A percentile compares a stretch with the other conserved stretches of the same genome.
These are phyloP conservation scores for Globisporangium yorkense DNA, from an alignment of 352 stramenopile genomes.

Conservation along the genomic window DNA sequence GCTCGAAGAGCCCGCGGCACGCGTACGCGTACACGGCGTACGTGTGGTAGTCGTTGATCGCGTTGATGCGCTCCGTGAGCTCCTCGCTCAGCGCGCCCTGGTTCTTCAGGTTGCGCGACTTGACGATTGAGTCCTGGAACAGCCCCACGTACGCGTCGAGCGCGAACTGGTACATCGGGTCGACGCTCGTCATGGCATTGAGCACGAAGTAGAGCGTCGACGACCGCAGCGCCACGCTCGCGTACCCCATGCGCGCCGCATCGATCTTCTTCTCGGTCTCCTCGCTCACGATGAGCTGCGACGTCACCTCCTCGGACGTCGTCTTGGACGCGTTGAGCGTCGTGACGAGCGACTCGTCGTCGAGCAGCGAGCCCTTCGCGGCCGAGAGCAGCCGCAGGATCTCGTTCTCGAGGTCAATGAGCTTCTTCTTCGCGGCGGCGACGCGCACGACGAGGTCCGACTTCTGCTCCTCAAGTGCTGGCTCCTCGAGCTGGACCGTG, in stretches of 20 bases:
- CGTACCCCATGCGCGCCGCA: conserved; percentile 90
- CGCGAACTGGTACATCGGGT: conserved; percentile 98
- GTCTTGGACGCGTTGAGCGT: conserved; percentile 94
- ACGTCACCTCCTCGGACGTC: conserved; percentile 91
- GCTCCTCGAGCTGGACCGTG: conserved; percentile 93
- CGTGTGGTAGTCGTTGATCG: conserved; percentile 96
- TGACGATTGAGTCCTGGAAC: conserved; percentile 93
- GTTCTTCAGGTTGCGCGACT: conserved; percentile 76
- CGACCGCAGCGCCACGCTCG: conserved; percentile 87
- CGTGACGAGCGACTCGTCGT: conserved; percentile 93
- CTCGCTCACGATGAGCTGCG: conserved; percentile 91
- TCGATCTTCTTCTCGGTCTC: conserved; percentile 96
- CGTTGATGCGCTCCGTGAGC: conserved; percentile 81
- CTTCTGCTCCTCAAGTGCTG: conserved; percentile 93
- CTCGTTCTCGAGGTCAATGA: conserved; percentile 95
- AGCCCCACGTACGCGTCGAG: conserved; percentile 93
- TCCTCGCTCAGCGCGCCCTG: conserved; percentile 77
- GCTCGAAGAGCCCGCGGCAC: conserved; percentile 93
- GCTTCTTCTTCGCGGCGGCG: conserved; percentile 91
- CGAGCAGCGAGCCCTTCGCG: conserved; percentile 90
- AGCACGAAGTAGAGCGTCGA: conserved; percentile 96
- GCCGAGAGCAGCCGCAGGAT: conserved; percentile 91
- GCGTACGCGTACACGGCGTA: conserved; percentile 94
- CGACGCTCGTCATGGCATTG: conserved; percentile 92
- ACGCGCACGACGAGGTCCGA: conserved; percentile 88